Base-by-base conservation (phyloP, 202 grass and related monocot genomes). In the Digitaria exilis region DNA sequence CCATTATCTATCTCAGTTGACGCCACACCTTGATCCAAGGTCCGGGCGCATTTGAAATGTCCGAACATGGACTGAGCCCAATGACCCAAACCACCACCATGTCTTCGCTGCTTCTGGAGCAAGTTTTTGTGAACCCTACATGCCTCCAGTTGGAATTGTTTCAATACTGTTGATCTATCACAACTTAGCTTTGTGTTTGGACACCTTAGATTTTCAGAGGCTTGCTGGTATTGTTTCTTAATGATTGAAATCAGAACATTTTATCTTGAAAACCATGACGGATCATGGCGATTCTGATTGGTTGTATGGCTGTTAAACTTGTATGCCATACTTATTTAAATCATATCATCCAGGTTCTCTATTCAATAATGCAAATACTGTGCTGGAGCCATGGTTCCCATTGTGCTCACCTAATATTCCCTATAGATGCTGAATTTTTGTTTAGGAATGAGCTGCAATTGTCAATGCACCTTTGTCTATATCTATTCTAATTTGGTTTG, bases 401-500 rank as follows among this genome's bases (percentile, higher is more conserved):
- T 57, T 6, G 72, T 32, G 30, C 43, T 58, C 9, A 12, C 22
- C 35, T 75, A 5, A 25, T 64, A 32, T 65, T 80, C 22, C 45
- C 32, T 50, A 59, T 13, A 2, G 4, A 24, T 66, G 19, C 44
- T 34, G 21, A 77, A 69, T 69, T 45, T 64, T 8, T 63, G 10
- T 57, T 71, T 78, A 70, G 13, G 44, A 29, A 42, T 72, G 19
- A 82, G 61, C n/a, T 12, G 4, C 25, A 0, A 44, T 54, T 66
- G 50, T 56, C 4, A 41, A 60, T 69, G 42, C 81, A 42, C 58
- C 18, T 39, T n/a, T 72, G 8, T 25, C 16, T 81, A 26, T 77
- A 28, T 77, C 4, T 32, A 37, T 66, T 49, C 17, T 74, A 71
- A 91, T 70, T 82, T 34, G 28, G 28, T 49, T 72, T 80, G 22